phyloP scores from a whole-genome alignment of 768 basidiomycete species.

The Suillus occidentalis region DNA sequence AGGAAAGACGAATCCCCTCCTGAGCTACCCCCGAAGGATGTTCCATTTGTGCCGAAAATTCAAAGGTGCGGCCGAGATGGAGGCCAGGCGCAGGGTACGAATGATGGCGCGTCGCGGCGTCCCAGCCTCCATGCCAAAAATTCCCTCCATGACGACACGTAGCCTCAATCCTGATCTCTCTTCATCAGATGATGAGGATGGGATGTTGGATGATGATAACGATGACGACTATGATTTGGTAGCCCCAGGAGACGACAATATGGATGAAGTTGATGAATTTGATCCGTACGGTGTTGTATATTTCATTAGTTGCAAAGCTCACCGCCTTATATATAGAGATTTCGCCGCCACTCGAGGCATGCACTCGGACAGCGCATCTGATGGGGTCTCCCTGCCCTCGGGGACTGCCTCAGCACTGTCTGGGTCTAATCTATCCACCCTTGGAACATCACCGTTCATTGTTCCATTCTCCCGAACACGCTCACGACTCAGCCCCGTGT shows the following conservation, averaged over 20 bases:
- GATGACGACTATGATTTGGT: conserved; percentile 55
- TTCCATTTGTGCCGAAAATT: conserved; percentile 77
- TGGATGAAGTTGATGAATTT: conserved; percentile 73
- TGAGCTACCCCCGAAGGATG: conserved; percentile 46
- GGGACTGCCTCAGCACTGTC: conserved; percentile 49
- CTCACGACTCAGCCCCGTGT: conserved; percentile 61
- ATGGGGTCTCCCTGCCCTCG: conserved; percentile 60
- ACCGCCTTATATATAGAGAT: conserved; percentile 48
- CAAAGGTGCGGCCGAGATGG: conserved; percentile 87
- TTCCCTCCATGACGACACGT: conserved; percentile 26
- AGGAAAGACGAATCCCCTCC: conserved; percentile 18
- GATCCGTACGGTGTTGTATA: conserved; percentile 59
- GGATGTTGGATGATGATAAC: conserved; percentile 47
- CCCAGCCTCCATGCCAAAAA: conserved; percentile 27
- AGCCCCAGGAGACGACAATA: conserved; percentile 46
- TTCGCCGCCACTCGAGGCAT: conserved; percentile 62
- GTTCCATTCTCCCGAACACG: conserved; percentile 37
- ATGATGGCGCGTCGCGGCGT: conserved; percentile 60
- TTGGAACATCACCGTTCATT: conserved; percentile 47
- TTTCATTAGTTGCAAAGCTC: neutral
- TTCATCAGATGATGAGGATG: conserved; percentile 57
- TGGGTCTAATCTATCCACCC: conserved; percentile 53
- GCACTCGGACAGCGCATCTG: conserved; percentile 63
- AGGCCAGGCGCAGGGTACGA: conserved; percentile 61
- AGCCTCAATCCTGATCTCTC: conserved; percentile 47